These are phyloP conservation scores for Diaporthe australafricana DNA, from an alignment of 2,329 filamentous ascomycete genomes.

Conservation along the genomic window DNA sequence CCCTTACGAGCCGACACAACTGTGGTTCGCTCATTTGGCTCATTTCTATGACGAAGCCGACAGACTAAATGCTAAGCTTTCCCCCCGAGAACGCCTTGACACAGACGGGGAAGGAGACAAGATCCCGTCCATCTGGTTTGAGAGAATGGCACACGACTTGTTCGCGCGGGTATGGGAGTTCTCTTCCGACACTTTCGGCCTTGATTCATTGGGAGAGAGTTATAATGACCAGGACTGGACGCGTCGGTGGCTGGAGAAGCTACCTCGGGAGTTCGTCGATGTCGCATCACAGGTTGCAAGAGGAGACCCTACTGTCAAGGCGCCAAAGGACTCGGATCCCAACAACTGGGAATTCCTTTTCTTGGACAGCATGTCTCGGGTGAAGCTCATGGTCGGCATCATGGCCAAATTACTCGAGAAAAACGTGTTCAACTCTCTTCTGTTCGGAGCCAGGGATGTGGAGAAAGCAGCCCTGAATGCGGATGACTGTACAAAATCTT, in stretches of 20 bases:
- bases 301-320: constrained; percentile 25
- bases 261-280: constrained; percentile 33
- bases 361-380: constrained; percentile 21
- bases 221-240: constrained; percentile 24
- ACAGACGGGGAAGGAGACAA: constrained; percentile 18
- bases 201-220: background rate
- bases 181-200: constrained; percentile 31
- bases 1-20: constrained; percentile 1
- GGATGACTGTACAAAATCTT: constrained; percentile 14
- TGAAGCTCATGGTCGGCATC: constrained; percentile 50
- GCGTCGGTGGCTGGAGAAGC: constrained; percentile 18
- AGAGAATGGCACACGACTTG: constrained; percentile 30
- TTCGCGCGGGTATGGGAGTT: constrained; percentile 35
- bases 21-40: constrained; percentile 25
- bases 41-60: constrained; percentile 3
- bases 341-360: constrained; percentile 35
- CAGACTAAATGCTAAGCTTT: background rate
- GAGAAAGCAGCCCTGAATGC: constrained; percentile 45
- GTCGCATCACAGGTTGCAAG: constrained; percentile 34
- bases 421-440: constrained; percentile 51
- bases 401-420: constrained; percentile 52
- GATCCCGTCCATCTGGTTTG: constrained; percentile 35
- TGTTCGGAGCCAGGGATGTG: constrained; percentile 52
- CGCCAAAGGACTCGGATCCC: background rate
- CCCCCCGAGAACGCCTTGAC: constrained; percentile 12